A percentile compares a stretch with the other conserved stretches of the same genome.
Conservation (phyloP, 2,329 filamentous ascomycete genomes). For the Fusarium sp. region DNA sequence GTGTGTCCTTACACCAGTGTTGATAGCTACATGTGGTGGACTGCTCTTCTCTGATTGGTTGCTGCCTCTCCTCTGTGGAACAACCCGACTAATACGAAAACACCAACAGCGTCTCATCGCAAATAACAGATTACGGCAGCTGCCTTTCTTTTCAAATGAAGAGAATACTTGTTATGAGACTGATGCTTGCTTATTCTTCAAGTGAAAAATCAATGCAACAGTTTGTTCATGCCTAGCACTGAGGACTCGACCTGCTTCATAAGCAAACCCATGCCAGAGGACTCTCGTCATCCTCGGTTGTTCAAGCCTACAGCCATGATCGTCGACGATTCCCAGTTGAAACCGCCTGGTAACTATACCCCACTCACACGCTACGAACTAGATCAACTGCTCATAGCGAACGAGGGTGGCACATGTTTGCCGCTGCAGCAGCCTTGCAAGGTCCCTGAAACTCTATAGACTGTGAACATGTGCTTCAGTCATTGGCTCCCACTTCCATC, state of each 20-base stretch:
- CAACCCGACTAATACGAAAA: constrained; percentile 35
- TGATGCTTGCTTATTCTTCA: neutral
- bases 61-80: constrained; percentile 16
- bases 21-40: constrained; percentile 46
- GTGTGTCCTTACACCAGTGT: constrained; percentile 35
- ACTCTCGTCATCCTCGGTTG: neutral
- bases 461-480: constrained; percentile 57
- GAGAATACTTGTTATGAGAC: rapidly evolving
- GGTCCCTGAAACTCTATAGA: constrained; percentile 46
- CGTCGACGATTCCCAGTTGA: constrained; percentile 26
- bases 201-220: neutral
- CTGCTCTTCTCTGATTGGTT: constrained; percentile 42
- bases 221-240: too few relatives aligned
- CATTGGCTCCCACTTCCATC: constrained; percentile 56
- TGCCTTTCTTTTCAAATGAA: neutral
- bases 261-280: neutral
- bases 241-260: neutral
- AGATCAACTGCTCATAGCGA: constrained; percentile 42
- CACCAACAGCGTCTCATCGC: constrained; percentile 18
- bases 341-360: constrained; percentile 6
- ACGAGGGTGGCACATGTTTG: constrained; percentile 48
- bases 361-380: constrained; percentile 41
- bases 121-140: neutral
- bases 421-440: constrained; percentile 40
- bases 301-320: constrained; percentile 30